Base-by-base conservation (phyloP, 495 filamentous ascomycete species). In the Xylaria flabelliformis region DNA sequence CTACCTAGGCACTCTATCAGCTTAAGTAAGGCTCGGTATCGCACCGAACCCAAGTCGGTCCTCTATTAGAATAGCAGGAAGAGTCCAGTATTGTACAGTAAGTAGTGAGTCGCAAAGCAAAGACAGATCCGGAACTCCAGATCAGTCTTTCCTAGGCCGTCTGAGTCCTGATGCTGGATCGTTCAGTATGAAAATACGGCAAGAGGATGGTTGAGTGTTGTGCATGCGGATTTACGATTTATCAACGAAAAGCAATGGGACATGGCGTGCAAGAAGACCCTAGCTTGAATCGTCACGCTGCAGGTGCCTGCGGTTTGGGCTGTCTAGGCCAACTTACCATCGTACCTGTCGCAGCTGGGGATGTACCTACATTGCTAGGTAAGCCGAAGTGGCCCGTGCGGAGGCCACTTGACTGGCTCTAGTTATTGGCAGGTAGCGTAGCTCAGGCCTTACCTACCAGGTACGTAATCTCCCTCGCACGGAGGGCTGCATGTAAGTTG, bases 281-380 rank as follows among this genome's bases (percentile, higher is more conserved):
- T 61, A 61, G 69, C 59, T 71, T 46, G 69, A 71, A 71, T 71
- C 69, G 69, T 71, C 69, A 71, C 59, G 51, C 69, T 71, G 69
- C 69, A 71, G 69, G 34, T 71, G 69, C 69, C 69, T 51, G 39
- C 39, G 39, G 12, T 55, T 36, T 55, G 41, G 41, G 21, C 51
- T 24, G 32, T 44, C 63, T 24, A 48, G 36, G 63, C 3, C 63
- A 36, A 36, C 63, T 50, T 21, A 12, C 56, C n/a, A 32, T 7
- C 13, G 39, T 42, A 42, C 39, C 29, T 59, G 29, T 59, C 12
- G 34, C 32, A 58, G 55, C 56, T 39, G 56, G 29, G 32, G 32
- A 34, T 39, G 55, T 19, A 58, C 53, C 0, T 17, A 36, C 17
- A 41, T 8, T 12, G 17, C 24, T 36, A 24, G 12, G 3, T 13